Percentiles rank a stretch among this genome's conserved stretches.
Conservation (phyloP, 2,329 filamentous ascomycete genomes). For the Emydomyces testavorans region DNA sequence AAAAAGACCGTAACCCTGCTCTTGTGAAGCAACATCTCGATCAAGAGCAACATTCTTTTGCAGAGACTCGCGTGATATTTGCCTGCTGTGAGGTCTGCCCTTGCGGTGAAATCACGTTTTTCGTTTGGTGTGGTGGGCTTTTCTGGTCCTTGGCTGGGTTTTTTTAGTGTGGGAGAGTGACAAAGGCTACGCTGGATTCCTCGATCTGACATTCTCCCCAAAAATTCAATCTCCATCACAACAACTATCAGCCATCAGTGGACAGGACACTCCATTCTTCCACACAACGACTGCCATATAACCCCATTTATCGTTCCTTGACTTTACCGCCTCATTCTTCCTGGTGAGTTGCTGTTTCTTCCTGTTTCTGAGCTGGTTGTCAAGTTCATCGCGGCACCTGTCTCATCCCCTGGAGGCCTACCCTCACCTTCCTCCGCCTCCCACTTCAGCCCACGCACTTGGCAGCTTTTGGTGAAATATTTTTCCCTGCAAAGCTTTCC, state of each 20-base stretch:
- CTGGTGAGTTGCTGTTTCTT: slow-evolving; percentile 7
- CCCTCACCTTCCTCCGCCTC: slow-evolving; percentile 8
- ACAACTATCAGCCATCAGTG: slow-evolving; percentile 15
- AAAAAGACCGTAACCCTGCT: neutral
- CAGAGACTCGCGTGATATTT: too few relatives aligned
- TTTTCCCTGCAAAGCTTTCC: neutral
- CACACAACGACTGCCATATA: slow-evolving; percentile 4
- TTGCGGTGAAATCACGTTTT: slow-evolving; percentile 11
- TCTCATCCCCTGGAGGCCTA: slow-evolving; percentile 11
- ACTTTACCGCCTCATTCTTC: neutral
- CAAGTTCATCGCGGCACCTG: neutral
- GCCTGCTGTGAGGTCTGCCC: too few relatives aligned
- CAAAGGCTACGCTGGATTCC: slow-evolving; percentile 31
- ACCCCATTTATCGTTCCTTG: slow-evolving; percentile 3
- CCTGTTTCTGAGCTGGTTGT: neutral
- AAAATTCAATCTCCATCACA: slow-evolving; percentile 22
- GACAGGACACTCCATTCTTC: slow-evolving; percentile 13
- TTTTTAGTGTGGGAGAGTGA: slow-evolving; percentile 21
- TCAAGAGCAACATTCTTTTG: too few relatives aligned
- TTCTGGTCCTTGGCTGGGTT: slow-evolving; percentile 7
- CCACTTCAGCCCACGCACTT: slow-evolving; percentile 10
- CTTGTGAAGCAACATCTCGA: too few relatives aligned
- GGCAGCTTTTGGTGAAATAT: slow-evolving; percentile 11
- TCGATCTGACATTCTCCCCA: slow-evolving; percentile 26
- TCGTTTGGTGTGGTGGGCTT: slow-evolving; percentile 9